Conservation (phyloP, 305 asterid species). For the Lippia alba region DNA sequence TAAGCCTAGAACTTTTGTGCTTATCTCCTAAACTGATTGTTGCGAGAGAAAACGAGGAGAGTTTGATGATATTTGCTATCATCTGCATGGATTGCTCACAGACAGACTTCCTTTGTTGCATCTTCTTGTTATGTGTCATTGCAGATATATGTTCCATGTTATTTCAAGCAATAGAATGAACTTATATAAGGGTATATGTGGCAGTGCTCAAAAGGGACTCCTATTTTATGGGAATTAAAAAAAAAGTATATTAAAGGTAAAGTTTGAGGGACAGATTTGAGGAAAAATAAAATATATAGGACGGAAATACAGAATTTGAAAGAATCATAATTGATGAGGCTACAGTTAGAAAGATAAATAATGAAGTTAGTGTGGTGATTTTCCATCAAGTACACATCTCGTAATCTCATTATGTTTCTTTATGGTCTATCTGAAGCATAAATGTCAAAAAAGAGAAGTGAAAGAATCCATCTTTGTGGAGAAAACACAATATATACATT, state of each 20-base stretch:
- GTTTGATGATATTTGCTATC: conserved; percentile 37
- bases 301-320: too few relatives aligned
- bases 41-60: conserved; percentile 43
- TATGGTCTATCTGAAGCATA: conserved; percentile 1
- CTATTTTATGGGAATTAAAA: background rate
- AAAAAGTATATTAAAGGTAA: background rate
- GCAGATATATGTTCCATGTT: background rate
- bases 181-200: conserved; percentile 3
- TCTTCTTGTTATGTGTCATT: conserved; percentile 28
- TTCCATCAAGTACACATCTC: too few relatives aligned
- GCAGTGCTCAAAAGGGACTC: background rate
- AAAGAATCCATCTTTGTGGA: conserved; percentile 19
- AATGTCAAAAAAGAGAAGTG: conserved; percentile 18
- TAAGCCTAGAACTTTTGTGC: background rate
- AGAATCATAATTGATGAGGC: too few relatives aligned
- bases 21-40: conserved; percentile 26
- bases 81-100: conserved; percentile 45
- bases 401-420: background rate
- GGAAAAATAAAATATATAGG: too few relatives aligned
- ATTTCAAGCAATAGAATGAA: background rate
- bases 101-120: conserved; percentile 20
- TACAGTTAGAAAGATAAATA: too few relatives aligned
- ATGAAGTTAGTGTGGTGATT: too few relatives aligned
- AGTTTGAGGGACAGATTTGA: too few relatives aligned
- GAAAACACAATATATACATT: background rate